Evolutionary conservation across 2,329 filamentous ascomycete species (phyloP), one percentile per base, ranked within the genome.

Genomic region (Neoscytalidium dimidiatum): DNA sequence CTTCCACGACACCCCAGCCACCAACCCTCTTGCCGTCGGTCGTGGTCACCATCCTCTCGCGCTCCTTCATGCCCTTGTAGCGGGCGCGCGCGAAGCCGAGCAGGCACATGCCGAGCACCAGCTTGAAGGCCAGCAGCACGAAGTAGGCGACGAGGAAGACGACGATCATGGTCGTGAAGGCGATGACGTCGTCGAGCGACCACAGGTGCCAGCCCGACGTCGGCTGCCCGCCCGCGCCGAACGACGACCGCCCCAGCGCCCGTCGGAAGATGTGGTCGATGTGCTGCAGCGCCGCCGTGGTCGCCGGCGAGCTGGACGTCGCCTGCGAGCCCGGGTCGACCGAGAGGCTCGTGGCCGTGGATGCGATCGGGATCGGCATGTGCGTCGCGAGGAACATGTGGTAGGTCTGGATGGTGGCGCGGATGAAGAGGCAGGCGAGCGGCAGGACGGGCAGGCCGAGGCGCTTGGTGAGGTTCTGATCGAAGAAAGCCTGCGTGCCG

Each of bases 361-460:
- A 88, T 28, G 88, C 82, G 0, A 92, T 83, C 0, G 92, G 91
- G 8, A 90, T 86, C 0, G 92, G 90, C 35, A 97, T 84, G 71
- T 96, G 90, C 0, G 92, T 94, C 3, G 94, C 92, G 14, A 98
- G 85, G 73, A 98, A 96, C 94, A 98, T 98, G 79, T 97, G 91
- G 78, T 98, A 99, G 6, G 94, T 97, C 76, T 99, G 95, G 48
- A 98, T 86, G 0, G 92, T 94, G 52, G 96, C 92, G 48, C 96
- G 89, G 76, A 99, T 95, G 78, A 99, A 97, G 53, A 99, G 88
- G 71, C 94, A 98, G 1, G 94, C 94, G 0, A 99, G 84, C 0
- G 95, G 95, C 52, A 99, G 91, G 31, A 98, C 90, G 0, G 95
- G 95, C 0, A 99, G 83, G 0, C 95, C 95, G 0, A 99, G 86